phyloP scores from a whole-genome alignment of 768 basidiomycete genomes.

The Sporobolomyces phaffii region DNA sequence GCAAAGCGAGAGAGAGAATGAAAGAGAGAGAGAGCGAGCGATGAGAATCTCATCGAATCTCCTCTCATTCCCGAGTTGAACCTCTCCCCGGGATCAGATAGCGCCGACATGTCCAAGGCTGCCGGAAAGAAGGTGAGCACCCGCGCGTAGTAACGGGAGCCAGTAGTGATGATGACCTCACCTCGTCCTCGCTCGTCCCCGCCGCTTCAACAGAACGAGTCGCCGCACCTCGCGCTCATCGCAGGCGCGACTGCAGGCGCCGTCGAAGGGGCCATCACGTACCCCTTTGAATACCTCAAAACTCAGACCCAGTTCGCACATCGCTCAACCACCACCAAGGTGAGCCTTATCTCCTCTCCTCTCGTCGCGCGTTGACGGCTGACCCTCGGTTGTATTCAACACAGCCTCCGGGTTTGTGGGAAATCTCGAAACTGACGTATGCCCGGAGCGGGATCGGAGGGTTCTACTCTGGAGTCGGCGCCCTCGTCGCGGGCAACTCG shows the following conservation, averaged over 20 bases:
- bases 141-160: too few species aligned
- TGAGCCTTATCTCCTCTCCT: not conserved
- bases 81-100: not conserved
- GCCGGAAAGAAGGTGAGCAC: constrained; percentile 1
- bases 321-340: constrained; percentile 54
- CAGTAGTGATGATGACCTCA: not conserved
- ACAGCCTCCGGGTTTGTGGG: constrained; percentile 63
- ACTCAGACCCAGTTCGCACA: constrained; percentile 81
- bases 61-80: not conserved
- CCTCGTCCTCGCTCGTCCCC: not conserved
- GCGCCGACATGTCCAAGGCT: not conserved
- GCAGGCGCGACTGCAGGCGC: constrained; percentile 90
- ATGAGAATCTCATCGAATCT: not conserved
- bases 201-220: constrained; percentile 41
- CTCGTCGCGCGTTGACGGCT: not conserved
- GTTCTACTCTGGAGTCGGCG: constrained; percentile 65
- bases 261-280: constrained; percentile 57
- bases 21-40: not conserved
- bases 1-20: not conserved
- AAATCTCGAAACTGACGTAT: constrained; percentile 69
- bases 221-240: constrained; percentile 63
- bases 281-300: constrained; percentile 59
- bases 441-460: constrained; percentile 69
- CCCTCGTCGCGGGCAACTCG: constrained; percentile 83
- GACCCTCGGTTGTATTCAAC: not conserved